A percentile compares a stretch with the other conserved stretches of the same genome.
These are phyloP conservation scores for Fusarium oxysporum DNA, from an alignment of 2,329 filamentous ascomycete genomes.

Conservation along the genomic window DNA sequence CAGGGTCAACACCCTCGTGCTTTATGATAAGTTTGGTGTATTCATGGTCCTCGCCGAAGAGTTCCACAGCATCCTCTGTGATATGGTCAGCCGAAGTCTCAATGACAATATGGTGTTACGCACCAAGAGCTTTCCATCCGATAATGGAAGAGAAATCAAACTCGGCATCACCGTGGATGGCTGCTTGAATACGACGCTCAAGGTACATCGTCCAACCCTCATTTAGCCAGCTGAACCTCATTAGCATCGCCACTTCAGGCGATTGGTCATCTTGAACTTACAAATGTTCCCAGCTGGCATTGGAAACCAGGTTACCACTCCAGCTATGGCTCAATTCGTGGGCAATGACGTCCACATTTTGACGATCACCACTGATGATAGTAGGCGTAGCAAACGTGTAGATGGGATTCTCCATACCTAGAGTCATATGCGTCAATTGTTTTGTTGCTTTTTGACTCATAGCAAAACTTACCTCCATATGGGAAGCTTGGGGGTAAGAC, in stretches of 20 bases:
- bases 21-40: constrained; percentile 93
- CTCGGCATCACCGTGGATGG: constrained; percentile 83
- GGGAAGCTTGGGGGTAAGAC: constrained; percentile 91
- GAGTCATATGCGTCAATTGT: constrained; percentile 18
- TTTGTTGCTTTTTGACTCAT: background rate
- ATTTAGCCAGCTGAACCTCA: constrained; percentile 68
- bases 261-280: constrained; percentile 51
- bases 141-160: constrained; percentile 96
- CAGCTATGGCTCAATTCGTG: constrained; percentile 83
- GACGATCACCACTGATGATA: constrained; percentile 88
- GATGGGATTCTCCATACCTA: constrained; percentile 89
- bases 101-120: constrained; percentile 30
- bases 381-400: constrained; percentile 97
- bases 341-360: constrained; percentile 96
- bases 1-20: constrained; percentile 90
- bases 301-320: constrained; percentile 88
- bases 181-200: constrained; percentile 83
- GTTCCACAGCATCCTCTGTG: constrained; percentile 78
- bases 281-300: constrained; percentile 85
- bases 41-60: constrained; percentile 85
- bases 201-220: constrained; percentile 96
- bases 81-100: constrained; percentile 20
- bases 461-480: constrained; percentile 73
- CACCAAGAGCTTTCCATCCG: constrained; percentile 87
- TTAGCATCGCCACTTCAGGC: constrained; percentile 1